Conservation (phyloP, 177 flowering plant species). For the Vitis hybrid region DNA sequence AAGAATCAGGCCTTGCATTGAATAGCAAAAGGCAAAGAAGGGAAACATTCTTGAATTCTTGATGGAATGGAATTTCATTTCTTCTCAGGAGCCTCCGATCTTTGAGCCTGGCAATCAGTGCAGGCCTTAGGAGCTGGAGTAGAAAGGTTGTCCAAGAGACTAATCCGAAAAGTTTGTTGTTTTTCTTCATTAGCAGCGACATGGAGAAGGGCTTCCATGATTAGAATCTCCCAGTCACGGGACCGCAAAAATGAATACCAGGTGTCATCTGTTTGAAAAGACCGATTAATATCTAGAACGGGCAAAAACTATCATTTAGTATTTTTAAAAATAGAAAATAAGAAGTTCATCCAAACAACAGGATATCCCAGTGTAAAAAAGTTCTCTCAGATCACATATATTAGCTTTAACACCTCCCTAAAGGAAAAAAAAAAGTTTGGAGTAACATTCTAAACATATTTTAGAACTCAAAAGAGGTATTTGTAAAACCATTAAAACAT, state of each 20-base stretch:
- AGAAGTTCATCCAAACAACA: too few species aligned
- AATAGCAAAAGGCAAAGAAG: not conserved
- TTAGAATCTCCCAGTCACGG: constrained; percentile 77
- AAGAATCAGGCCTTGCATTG: not conserved
- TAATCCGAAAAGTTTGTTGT: constrained; percentile 58
- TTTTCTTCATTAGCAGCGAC: constrained; percentile 68
- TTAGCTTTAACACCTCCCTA: too few species aligned
- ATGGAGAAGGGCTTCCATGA: constrained; percentile 80
- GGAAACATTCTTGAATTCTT: not conserved
- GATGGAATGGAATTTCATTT: constrained; percentile 13
- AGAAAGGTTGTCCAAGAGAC: constrained; percentile 32
- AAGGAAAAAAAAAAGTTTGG: too few species aligned
- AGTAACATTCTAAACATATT: too few species aligned
- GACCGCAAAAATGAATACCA: constrained; percentile 50
- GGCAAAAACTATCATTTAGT: not conserved
- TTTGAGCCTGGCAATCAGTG: constrained; percentile 32
- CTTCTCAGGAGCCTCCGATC: constrained; percentile 25
- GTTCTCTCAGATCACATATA: too few species aligned
- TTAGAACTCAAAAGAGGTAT: too few species aligned
- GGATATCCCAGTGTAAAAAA: too few species aligned
- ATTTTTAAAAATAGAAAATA: too few species aligned
- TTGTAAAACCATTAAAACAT: too few species aligned
- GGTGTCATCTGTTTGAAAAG: constrained; percentile 32
- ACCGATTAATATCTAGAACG: too few species aligned
- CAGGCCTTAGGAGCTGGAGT: constrained; percentile 35